These are phyloP conservation scores for Conticribra weissflogii DNA, from an alignment of 108 stramenopile genomes.

Conservation along the genomic window DNA sequence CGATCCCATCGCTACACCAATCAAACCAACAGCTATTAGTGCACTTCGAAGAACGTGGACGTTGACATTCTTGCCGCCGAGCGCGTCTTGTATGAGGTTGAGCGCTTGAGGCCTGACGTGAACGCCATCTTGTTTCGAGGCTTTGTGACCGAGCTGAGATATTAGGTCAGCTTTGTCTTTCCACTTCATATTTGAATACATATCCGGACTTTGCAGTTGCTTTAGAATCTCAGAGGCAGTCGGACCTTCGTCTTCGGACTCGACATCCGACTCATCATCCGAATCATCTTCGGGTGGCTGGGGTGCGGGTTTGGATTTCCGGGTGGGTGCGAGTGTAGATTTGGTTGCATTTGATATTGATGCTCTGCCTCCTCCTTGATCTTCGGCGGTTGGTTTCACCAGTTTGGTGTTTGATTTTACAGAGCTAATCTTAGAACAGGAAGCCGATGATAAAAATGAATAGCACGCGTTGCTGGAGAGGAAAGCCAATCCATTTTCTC, in stretches of 20 bases:
- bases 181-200: slow-evolving; percentile 52
- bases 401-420: slow-evolving; percentile 16
- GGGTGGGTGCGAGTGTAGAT: slow-evolving; percentile 1
- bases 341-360: slow-evolving; percentile 2
- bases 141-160: slow-evolving; percentile 51
- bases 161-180: slow-evolving; percentile 65
- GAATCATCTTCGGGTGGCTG: slow-evolving; percentile 2
- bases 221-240: slow-evolving; percentile 50
- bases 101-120: slow-evolving; percentile 34
- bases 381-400: slow-evolving; percentile 12
- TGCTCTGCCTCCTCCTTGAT: neutral
- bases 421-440: neutral
- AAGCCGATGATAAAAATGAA: slow-evolving; percentile 47
- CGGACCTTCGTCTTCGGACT: slow-evolving; percentile 28
- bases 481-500: slow-evolving; percentile 60
- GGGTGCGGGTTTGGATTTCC: slow-evolving; percentile 4
- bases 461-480: slow-evolving; percentile 55
- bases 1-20: slow-evolving; percentile 51
- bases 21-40: slow-evolving; percentile 57
- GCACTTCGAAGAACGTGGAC: slow-evolving; percentile 60
- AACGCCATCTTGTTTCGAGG: slow-evolving; percentile 38
- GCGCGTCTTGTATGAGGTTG: slow-evolving; percentile 51
- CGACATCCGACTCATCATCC: slow-evolving; percentile 51
- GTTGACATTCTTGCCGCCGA: slow-evolving; percentile 60
- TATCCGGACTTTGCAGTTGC: slow-evolving; percentile 52